phyloP scores from a whole-genome alignment of 768 basidiomycete genomes.

The Cystofilobasidium capitatum region DNA sequence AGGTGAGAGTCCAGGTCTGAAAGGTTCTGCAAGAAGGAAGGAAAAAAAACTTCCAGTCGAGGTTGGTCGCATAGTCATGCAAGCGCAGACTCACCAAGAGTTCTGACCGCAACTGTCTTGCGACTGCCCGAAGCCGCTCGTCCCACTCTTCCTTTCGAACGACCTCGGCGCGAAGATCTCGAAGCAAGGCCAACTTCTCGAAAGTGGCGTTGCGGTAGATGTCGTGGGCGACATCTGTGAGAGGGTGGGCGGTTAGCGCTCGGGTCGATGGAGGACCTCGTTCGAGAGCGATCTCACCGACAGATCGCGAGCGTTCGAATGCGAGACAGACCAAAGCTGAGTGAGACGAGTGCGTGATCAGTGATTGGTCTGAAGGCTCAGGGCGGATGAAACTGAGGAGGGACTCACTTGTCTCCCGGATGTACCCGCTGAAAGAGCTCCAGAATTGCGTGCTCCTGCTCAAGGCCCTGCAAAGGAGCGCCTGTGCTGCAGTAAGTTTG shows the following conservation, averaged over 20 bases:
- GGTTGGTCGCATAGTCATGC: too few species aligned
- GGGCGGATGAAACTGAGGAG: neutral
- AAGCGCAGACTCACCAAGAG: too few species aligned
- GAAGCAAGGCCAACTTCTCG: neutral
- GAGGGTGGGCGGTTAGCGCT: too few species aligned
- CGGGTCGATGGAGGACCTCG: too few species aligned
- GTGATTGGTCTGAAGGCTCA: too few species aligned
- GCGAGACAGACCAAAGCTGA: neutral
- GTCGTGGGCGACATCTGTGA: neutral
- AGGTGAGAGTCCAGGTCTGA: too few species aligned
- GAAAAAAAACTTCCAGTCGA: too few species aligned
- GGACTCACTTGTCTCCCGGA: neutral
- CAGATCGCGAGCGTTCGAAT: neutral
- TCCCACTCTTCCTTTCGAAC: neutral
- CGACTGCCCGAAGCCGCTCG: neutral
- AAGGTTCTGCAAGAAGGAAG: too few species aligned
- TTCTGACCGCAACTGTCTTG: too few species aligned
- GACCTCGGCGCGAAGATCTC: neutral
- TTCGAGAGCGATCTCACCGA: neutral
- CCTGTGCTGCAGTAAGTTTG: neutral
- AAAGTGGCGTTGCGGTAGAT: slow-evolving; percentile 2
- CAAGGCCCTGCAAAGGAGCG: neutral
- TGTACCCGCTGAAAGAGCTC: neutral
- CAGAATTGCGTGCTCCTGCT: neutral
- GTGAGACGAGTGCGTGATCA: too few species aligned